Evolutionary conservation across 2,329 filamentous ascomycete species (phyloP), one percentile per base, ranked within the genome.

Genomic region (Polychaeton citri): DNA sequence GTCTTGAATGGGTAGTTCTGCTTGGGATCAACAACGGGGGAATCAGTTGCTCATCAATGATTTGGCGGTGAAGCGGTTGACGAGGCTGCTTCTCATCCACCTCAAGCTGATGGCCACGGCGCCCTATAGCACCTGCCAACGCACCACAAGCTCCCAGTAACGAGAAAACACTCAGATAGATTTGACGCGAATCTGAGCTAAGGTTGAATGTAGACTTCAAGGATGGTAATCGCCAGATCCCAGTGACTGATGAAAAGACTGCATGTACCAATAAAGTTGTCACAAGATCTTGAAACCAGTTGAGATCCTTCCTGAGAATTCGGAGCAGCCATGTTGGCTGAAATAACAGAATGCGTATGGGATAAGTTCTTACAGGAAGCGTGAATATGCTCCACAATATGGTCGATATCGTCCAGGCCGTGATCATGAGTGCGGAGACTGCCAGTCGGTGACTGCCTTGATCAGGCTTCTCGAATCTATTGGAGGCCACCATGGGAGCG

Each of bases 11-110:
- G 2, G 68, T 75, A 10, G 76, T 82, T 31, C 61, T 64, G 47
- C 74, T 75, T 6, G 79, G 77, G 30, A 85, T 72, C 9, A 86
- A 58, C 38, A 74, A 57, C 3, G 72, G 68, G 35, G 57, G 55
- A 8, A 58, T 40, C 6, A 55, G 41, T 19, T 52, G 47, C 35
- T 32, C 30, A 16, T 32, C 30, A 10, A 16, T 19, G 9, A 16
- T 32, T 10, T 19, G 13, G 12, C 10, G 30, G 10, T 19, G 13
- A 6, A 16, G 12, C 5, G 30, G 37, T 39, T 36, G 20, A 41
- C 36, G 12, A 42, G 21, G 44, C 15, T 21, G 33, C 4, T 10
- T 13, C 20, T 43, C 42, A n/a, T 38, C 36, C 3, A 37, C 18
- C 10, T 38, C 38, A n/a, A 54, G 35, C 17, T 49, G 44, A 2